Base-by-base conservation (phyloP, 768 basidiomycete species). In the Pleurotus eryngii region DNA sequence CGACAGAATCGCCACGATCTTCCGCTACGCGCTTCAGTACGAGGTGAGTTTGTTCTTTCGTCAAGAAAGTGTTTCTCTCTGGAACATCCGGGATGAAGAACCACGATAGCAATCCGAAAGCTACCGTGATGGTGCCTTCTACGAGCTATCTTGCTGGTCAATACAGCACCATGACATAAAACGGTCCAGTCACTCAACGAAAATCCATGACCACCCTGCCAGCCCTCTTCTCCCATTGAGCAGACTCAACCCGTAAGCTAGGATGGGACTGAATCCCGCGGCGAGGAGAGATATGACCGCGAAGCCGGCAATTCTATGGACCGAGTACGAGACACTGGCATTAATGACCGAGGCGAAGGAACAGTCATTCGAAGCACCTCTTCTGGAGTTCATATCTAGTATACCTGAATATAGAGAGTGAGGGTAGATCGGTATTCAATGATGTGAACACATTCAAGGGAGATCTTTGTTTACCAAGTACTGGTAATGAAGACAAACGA, bases 151-250 rank as follows among this genome's bases (percentile, higher is more conserved):
- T 26, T 35, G 30, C 30, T 2, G 30, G 30, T 35, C 30, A 35
- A 35, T 35, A 11, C 30, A 11, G 8, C 30, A 9, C 30, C 7
- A 35, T 8, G 3, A 9, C 30, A 35, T 4, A 9, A 35, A 35
- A 9, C 11, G 8, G 11, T 35, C 30, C 30, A 35, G 30, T 9
- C 8, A 39, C 64, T 75, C 61, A 61, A 78, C 81, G 63, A 82
- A 82, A 50, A 82, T 81, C 79, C 80, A 82, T 1, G 79, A 72
- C 80, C 80, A 81, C 4, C 77, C 80, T 22, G 74, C 63, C 40
- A 80, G 65, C 14, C 77, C 79, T 40, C 65, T 58, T 59, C 66
- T 70, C 0, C 80, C 81, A 1, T 68, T 67, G 24, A 81, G 68
- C 17, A 74, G 68, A 46, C 75, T 77, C 48, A 81, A 49, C 35